A percentile compares a stretch with the other conserved stretches of the same genome.
Conservation (phyloP, 768 basidiomycete genomes). For the Mycena metata region DNA sequence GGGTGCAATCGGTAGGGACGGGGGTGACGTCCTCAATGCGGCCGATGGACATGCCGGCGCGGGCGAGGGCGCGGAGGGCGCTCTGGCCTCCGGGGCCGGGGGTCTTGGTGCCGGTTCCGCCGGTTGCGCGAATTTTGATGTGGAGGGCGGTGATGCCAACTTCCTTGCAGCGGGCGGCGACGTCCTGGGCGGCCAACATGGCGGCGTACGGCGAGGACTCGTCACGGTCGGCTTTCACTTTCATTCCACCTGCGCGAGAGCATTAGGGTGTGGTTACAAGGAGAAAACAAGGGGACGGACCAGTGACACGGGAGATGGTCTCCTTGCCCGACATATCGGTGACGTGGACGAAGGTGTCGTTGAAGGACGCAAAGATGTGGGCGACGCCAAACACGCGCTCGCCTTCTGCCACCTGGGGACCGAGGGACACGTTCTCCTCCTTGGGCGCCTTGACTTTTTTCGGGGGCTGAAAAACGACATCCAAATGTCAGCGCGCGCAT, state of each 20-base stretch:
- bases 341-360: slow-evolving; percentile 99
- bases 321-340: slow-evolving; percentile 99
- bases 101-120: slow-evolving; percentile 98
- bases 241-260: slow-evolving; percentile 86
- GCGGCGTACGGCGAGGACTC: slow-evolving; percentile 98
- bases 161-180: slow-evolving; percentile 96
- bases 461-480: slow-evolving; percentile 69
- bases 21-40: slow-evolving; percentile 99
- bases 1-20: slow-evolving; percentile 95
- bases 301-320: slow-evolving; percentile 98
- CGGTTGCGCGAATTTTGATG: slow-evolving; percentile 98
- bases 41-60: slow-evolving; percentile 98
- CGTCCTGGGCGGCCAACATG: slow-evolving; percentile 99
- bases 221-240: slow-evolving; percentile 99
- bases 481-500: slow-evolving; percentile 1
- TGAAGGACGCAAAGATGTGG: slow-evolving; percentile 99
- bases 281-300: slow-evolving; percentile 56
- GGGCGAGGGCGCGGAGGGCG: slow-evolving; percentile 97
- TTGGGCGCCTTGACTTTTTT: slow-evolving; percentile 84
- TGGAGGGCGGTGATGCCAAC: slow-evolving; percentile 98
- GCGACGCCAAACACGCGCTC: slow-evolving; percentile 98
- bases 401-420: slow-evolving; percentile 96
- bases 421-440: slow-evolving; percentile 91
- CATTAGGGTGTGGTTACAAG: not conserved
- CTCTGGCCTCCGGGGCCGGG: slow-evolving; percentile 99